Evolutionary conservation across 2,329 filamentous ascomycete genomes (phyloP), one percentile per base, ranked within the genome.

Genomic region (Ascocoryne sarcoides): DNA sequence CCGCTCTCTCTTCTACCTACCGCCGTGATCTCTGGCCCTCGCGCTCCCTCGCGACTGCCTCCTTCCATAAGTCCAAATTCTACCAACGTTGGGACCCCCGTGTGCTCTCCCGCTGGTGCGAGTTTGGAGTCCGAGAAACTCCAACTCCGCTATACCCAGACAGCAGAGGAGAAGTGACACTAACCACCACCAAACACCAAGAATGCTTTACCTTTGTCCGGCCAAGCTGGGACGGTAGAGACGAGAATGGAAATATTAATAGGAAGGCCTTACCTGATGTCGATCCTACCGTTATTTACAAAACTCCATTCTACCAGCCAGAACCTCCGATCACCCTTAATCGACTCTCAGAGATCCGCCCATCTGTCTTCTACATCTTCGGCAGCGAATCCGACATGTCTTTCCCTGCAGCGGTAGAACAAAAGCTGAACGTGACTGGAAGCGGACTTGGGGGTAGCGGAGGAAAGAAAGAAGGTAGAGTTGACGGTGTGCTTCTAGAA

Each of bases 21-120:
- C 79, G 90, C 10, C 78, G 86, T 32, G 89, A 95, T 51, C 55
- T 74, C 41, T 96, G 90, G 92, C 82, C 87, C 0, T 87, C 82
- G 0, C 75, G 82, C 8, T 65, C 69, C 36, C 82, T 69, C 2
- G 90, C 90, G 15, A 71, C 70, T 39, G 72, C 71, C 10, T 65
- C 75, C 9, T 88, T 95, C 63, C 63, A 65, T 37, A 73, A 73
- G 40, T 83, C 71, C 54, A 74, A 75, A 32, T 94, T 94, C 65
- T 95, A 94, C 63, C 69, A 78, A 48, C 53, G 72, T 9, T 96
- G 90, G 90, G 86, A 96, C 54, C 68, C 74, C 1, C 73, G 88
- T 33, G 88, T 89, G 0, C 68, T 95, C 0, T 76, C 88, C 9
- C 68, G 71, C 21, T 90, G 83, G 80, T 63, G 88, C 32, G 51